Evolutionary conservation across 345 rosid species (phyloP), one percentile per base, ranked within the genome.

Genomic region (Salix arbutifolia): DNA sequence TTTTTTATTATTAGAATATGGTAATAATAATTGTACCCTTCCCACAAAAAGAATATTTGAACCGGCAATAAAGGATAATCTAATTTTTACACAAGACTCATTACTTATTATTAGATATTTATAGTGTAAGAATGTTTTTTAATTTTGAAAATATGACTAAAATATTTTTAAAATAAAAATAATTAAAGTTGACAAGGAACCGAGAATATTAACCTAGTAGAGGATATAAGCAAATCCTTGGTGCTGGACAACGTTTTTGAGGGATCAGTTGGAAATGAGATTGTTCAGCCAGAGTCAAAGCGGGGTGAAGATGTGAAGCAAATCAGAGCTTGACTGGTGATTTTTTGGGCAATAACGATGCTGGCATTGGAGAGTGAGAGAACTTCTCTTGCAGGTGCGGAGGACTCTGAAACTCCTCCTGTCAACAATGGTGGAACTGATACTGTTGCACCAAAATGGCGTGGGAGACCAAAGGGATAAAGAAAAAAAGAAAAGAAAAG

Each of bases 381-480:
- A 38, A 56, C 66, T 18, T 16, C 69, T 40, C 10, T 26, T 26
- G 33, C 8, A 25, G 12, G 44, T 2, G 66, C 46, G 66, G 26
- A 25, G 33, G 67, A 64, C 26, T 9, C 62, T 14, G 65, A 53
- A 71, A 19, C 37, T 31, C 19, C 44, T 30, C 35, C 26, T 18
- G 33, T 9, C 10, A 23, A 35, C 37, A 23, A 52, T 40, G 40
- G 40, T 18, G 42, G 11, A 65, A 16, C 37, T 60, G 67, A 66
- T 28, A 50, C n/a, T 53, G 46, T 21, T 8, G n/a, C n/a, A 8
- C 33, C 38, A 77, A 79, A n/a, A 19, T 48, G 70, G 73, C 75
- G 69, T 37, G 82, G 84, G 25, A 80, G 82, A 73, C 80, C 85
- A 23, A 75, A 71, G 72, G 82, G 79, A 31, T 80, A 75, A 3